A percentile compares a stretch with the other conserved stretches of the same genome.
Evolutionary conservation across 495 filamentous ascomycete genomes (phyloP).

Genomic region (Delitschia confertaspora): DNA sequence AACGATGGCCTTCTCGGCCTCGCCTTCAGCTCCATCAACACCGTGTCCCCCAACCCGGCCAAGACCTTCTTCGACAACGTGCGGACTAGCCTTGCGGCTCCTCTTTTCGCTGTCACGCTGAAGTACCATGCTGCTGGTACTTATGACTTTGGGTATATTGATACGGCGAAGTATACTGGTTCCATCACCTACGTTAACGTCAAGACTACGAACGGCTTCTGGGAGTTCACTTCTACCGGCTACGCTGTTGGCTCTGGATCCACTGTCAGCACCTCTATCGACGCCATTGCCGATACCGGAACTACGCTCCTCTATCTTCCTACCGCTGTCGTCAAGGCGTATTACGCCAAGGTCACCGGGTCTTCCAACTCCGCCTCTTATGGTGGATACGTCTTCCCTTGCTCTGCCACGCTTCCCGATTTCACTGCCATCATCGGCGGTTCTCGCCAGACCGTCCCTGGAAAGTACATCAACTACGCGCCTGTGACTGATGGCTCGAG

Average conservation of each 20-base stretch:
- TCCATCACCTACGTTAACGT: constrained; percentile 53
- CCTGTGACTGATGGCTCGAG: constrained; percentile 30
- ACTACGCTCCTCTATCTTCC: constrained; percentile 63
- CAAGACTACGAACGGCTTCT: constrained; percentile 55
- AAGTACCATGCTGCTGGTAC: constrained; percentile 54
- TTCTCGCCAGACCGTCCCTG: constrained; percentile 44
- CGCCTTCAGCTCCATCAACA: constrained; percentile 63
- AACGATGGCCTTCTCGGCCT: constrained; percentile 67
- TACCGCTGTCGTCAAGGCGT: constrained; percentile 46
- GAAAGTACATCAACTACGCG: constrained; percentile 47
- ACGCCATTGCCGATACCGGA: constrained; percentile 57
- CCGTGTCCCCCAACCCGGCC: constrained; percentile 50
- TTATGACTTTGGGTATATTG: constrained; percentile 71
- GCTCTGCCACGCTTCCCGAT: constrained; percentile 50
- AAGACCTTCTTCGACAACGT: constrained; percentile 71
- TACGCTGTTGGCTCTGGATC: constrained; percentile 50
- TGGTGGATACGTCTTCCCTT: constrained; percentile 64
- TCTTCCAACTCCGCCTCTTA: constrained; percentile 39
- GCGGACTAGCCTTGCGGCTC: constrained; percentile 45
- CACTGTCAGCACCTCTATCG: constrained; percentile 34
- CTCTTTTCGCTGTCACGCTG: constrained; percentile 60
- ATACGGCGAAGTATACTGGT: constrained; percentile 54
- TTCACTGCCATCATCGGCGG: constrained; percentile 52
- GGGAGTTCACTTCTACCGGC: constrained; percentile 56
- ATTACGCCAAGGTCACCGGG: constrained; percentile 52